Percentiles rank a stretch among this genome's conserved stretches.
Evolutionary conservation across 768 basidiomycete genomes (phyloP).

Genomic region (Leucocoprinus birnbaumii): DNA sequence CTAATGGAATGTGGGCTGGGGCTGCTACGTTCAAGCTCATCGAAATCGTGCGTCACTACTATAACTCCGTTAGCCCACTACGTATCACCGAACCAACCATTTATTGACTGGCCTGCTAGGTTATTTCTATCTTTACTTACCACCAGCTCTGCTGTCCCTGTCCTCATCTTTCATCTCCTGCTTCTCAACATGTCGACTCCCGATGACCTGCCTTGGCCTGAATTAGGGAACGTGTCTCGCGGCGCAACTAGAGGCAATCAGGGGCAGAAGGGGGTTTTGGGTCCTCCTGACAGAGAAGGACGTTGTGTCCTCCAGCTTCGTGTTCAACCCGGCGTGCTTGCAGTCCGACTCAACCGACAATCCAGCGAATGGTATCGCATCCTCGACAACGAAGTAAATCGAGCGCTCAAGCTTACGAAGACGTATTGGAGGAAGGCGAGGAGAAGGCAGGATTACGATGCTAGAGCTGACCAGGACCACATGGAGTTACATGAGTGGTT

Average conservation of each 20-base stretch:
- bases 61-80: slow-evolving; percentile 10
- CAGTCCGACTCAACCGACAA: slow-evolving; percentile 69
- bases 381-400: slow-evolving; percentile 76
- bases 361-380: slow-evolving; percentile 82
- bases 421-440: slow-evolving; percentile 85
- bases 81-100: slow-evolving; percentile 16
- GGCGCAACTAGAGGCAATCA: slow-evolving; percentile 84
- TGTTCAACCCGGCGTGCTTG: slow-evolving; percentile 80
- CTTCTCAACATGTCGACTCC: slow-evolving; percentile 44
- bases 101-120: slow-evolving; percentile 30
- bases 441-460: slow-evolving; percentile 81
- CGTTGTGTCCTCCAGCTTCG: slow-evolving; percentile 76
- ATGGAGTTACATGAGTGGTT: slow-evolving; percentile 90
- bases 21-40: neutral
- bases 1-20: neutral
- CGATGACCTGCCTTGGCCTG: slow-evolving; percentile 86
- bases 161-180: slow-evolving; percentile 20
- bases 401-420: slow-evolving; percentile 80
- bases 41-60: neutral
- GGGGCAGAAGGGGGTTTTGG: slow-evolving; percentile 79
- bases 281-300: slow-evolving; percentile 70
- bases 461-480: slow-evolving; percentile 82
- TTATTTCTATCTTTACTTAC: slow-evolving; percentile 25
- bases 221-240: slow-evolving; percentile 80
- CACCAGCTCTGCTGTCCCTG: slow-evolving; percentile 9